phyloP scores from a whole-genome alignment of 306 rosid species.

The Clitoria ternatea region DNA sequence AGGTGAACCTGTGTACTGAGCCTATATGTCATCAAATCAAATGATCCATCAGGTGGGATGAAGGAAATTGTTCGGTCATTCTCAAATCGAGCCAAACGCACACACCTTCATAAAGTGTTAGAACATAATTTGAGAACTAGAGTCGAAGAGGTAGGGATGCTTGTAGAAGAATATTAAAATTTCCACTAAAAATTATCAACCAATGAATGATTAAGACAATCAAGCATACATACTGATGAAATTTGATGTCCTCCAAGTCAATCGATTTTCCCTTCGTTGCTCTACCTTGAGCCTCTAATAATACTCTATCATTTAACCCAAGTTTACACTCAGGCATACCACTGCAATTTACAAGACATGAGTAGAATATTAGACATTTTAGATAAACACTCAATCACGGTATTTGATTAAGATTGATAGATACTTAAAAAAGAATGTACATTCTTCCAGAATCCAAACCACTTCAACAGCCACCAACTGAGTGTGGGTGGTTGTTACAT shows the following conservation, averaged over 20 bases:
- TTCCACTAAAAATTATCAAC: background rate
- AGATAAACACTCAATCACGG: constrained; percentile 17
- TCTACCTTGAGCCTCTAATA: constrained; percentile 96
- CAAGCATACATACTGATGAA: constrained; percentile 86
- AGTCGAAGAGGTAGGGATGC: background rate
- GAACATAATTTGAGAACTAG: constrained; percentile 27
- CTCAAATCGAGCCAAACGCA: constrained; percentile 98
- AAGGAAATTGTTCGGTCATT: constrained; percentile 98
- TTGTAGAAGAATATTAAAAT: constrained; percentile 14
- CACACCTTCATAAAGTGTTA: constrained; percentile 66
- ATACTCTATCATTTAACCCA: constrained; percentile 80
- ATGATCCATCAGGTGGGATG: constrained; percentile 97
- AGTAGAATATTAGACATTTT: background rate
- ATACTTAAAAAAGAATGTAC: background rate
- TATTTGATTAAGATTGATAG: constrained; percentile 1
- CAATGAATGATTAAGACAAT: constrained; percentile 25
- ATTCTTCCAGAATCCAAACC: constrained; percentile 4
- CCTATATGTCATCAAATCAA: constrained; percentile 98
- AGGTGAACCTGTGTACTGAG: constrained; percentile 84
- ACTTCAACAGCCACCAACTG: background rate
- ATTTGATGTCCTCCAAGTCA: constrained; percentile 98
- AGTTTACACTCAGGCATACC: constrained; percentile 99
- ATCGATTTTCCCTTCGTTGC: constrained; percentile 92
- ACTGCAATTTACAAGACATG: constrained; percentile 51
- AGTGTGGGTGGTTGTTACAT: too few relatives aligned